Conservation (phyloP, 768 basidiomycete species). For the Lactarius sanguifluus region DNA sequence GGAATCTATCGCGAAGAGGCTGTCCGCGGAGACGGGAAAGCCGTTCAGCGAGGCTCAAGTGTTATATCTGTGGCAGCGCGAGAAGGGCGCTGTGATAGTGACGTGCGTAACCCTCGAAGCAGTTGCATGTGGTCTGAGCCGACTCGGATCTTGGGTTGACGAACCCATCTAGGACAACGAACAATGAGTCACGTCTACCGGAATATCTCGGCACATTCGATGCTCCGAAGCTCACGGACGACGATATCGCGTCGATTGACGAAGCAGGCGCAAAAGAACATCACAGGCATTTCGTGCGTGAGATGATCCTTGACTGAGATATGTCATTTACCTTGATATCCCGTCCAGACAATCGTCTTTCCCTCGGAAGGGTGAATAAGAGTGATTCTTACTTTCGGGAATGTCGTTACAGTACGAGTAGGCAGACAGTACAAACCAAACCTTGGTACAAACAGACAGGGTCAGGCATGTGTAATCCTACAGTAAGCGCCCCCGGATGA, state of each 20-base stretch:
- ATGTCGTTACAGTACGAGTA: not conserved
- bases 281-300: slow-evolving; percentile 35
- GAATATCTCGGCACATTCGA: slow-evolving; percentile 49
- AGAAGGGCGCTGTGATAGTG: slow-evolving; percentile 36
- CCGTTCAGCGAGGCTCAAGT: slow-evolving; percentile 36
- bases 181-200: slow-evolving; percentile 44
- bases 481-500: not conserved
- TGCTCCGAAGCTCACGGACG: slow-evolving; percentile 38
- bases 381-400: not conserved
- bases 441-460: no score
- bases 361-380: slow-evolving; percentile 12
- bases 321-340: not conserved
- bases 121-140: not conserved
- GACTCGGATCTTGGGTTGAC: not conserved
- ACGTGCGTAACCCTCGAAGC: slow-evolving; percentile 34
- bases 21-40: slow-evolving; percentile 32
- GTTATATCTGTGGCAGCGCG: slow-evolving; percentile 36
- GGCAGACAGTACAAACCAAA: not conserved
- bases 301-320: not conserved
- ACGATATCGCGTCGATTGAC: slow-evolving; percentile 35
- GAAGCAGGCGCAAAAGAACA: slow-evolving; percentile 35
- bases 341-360: not conserved
- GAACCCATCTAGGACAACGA: slow-evolving; percentile 38
- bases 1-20: slow-evolving; percentile 34
- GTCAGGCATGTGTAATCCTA: not conserved